A percentile compares a stretch with the other conserved stretches of the same genome.
These are phyloP conservation scores for Hypoxylon sp. DNA, from an alignment of 2,329 filamentous ascomycete genomes.

Conservation along the genomic window DNA sequence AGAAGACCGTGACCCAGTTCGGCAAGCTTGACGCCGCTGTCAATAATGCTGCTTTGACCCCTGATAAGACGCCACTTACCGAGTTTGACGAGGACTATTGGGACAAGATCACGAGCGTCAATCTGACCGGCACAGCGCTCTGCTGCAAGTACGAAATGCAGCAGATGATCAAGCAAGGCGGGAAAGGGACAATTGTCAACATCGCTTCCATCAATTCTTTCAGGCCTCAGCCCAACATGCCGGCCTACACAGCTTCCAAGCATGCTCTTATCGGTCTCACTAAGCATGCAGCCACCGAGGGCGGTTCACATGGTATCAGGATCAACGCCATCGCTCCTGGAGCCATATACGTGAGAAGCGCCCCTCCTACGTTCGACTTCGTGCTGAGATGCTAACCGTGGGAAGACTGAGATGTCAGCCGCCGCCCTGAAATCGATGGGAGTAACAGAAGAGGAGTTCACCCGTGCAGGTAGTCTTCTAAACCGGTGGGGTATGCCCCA, in stretches of 20 bases:
- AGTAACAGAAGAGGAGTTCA: constrained; percentile 41
- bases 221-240: constrained; percentile 54
- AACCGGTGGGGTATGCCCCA: constrained; percentile 44
- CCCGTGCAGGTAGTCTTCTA: constrained; percentile 32
- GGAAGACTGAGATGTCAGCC: constrained; percentile 44
- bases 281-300: constrained; percentile 55
- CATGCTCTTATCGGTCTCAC: constrained; percentile 60
- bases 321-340: constrained; percentile 54
- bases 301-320: constrained; percentile 52
- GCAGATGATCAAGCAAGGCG: constrained; percentile 55
- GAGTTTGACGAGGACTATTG: constrained; percentile 55
- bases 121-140: constrained; percentile 57
- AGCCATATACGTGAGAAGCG: constrained; percentile 39
- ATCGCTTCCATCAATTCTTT: constrained; percentile 57
- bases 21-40: constrained; percentile 59
- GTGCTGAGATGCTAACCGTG: background rate
- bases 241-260: constrained; percentile 59
- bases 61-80: constrained; percentile 47
- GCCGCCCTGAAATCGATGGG: constrained; percentile 41
- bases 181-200: constrained; percentile 56
- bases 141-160: constrained; percentile 57
- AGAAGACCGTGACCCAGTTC: constrained; percentile 52
- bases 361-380: background rate
- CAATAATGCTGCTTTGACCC: constrained; percentile 55
- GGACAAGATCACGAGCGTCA: constrained; percentile 55